phyloP scores from a whole-genome alignment of 2,329 filamentous ascomycete species.

The Trichoderma sp. region DNA sequence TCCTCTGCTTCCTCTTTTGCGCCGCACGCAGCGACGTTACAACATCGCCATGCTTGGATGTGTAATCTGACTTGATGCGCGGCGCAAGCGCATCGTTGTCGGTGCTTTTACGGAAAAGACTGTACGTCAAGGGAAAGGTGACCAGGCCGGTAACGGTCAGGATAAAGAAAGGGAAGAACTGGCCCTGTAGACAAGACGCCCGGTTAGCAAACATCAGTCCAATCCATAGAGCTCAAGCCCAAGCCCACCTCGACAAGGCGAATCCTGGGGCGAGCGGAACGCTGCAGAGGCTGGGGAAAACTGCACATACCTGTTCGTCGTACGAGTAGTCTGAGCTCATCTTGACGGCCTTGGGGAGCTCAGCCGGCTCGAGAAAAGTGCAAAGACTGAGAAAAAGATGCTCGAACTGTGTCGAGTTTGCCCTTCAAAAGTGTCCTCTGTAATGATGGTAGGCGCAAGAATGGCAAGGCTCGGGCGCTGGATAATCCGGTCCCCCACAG shows the following conservation, averaged over 20 bases:
- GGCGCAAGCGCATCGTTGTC: slow-evolving; percentile 77
- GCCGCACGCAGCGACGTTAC: slow-evolving; percentile 79
- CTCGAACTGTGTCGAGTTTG: not conserved
- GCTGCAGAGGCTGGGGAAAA: not conserved
- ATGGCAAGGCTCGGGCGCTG: slow-evolving; percentile 28
- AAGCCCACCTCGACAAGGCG: slow-evolving; percentile 13
- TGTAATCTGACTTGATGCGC: slow-evolving; percentile 78
- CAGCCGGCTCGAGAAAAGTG: slow-evolving; percentile 31
- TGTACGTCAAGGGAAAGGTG: slow-evolving; percentile 87
- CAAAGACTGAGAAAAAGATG: slow-evolving; percentile 19
- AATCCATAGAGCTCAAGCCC: not conserved
- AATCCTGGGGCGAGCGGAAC: not conserved
- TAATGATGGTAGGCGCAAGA: slow-evolving; percentile 18
- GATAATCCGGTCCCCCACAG: slow-evolving; percentile 34
- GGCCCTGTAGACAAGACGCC: slow-evolving; percentile 56
- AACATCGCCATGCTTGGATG: slow-evolving; percentile 77
- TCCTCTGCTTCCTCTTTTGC: slow-evolving; percentile 86
- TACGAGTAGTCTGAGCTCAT: slow-evolving; percentile 98
- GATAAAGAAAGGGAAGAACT: slow-evolving; percentile 99
- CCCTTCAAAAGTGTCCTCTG: slow-evolving; percentile 20
- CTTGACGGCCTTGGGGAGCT: slow-evolving; percentile 45
- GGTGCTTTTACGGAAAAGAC: slow-evolving; percentile 73
- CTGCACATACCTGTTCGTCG: slow-evolving; percentile 73
- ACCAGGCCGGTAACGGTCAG: slow-evolving; percentile 84
- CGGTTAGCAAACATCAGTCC: slow-evolving; percentile 12